Conservation (phyloP, 2,329 filamentous ascomycete genomes). For the Aspergillus chevalieri region DNA sequence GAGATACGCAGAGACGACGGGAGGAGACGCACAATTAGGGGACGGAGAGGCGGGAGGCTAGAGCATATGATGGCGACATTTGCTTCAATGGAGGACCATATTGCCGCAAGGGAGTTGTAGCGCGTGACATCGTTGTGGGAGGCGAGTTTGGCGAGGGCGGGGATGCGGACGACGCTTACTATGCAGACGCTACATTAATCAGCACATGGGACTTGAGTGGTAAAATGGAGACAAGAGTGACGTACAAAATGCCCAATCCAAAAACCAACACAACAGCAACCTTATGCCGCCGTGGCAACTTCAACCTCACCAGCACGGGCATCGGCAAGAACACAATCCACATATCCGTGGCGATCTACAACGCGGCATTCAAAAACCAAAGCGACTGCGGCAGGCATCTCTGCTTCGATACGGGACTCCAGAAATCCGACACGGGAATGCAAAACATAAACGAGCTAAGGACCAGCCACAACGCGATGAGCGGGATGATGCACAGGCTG, state of each 20-base stretch:
- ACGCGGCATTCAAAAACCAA: slow-evolving; percentile 24
- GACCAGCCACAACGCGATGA: slow-evolving; percentile 23
- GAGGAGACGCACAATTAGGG: slow-evolving; percentile 20
- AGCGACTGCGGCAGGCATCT: slow-evolving; percentile 19
- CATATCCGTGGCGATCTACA: slow-evolving; percentile 23
- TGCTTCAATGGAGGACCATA: slow-evolving; percentile 26
- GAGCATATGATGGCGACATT: slow-evolving; percentile 29
- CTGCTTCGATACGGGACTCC: slow-evolving; percentile 4
- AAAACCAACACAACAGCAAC: slow-evolving; percentile 22
- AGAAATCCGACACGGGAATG: slow-evolving; percentile 19
- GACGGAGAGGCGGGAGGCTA: slow-evolving; percentile 22
- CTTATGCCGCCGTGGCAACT: slow-evolving; percentile 18
- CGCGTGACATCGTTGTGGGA: slow-evolving; percentile 12
- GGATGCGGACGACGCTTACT: slow-evolving; percentile 20
- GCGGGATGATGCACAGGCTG: slow-evolving; percentile 11
- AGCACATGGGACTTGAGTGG: too few relatives aligned
- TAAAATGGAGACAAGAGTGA: too few relatives aligned
- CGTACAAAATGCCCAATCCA: slow-evolving; percentile 23
- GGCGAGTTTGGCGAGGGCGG: slow-evolving; percentile 13
- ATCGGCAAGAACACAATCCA: slow-evolving; percentile 22
- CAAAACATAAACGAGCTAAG: slow-evolving; percentile 23
- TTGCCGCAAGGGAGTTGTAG: slow-evolving; percentile 20
- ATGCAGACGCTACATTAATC: slow-evolving; percentile 19
- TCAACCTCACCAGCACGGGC: slow-evolving; percentile 17
- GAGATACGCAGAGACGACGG: slow-evolving; percentile 4